Percentiles rank a stretch among this genome's conserved stretches.
Conservation (phyloP, 2,329 filamentous ascomycete genomes). For the Penicillium psychrosexuale region DNA sequence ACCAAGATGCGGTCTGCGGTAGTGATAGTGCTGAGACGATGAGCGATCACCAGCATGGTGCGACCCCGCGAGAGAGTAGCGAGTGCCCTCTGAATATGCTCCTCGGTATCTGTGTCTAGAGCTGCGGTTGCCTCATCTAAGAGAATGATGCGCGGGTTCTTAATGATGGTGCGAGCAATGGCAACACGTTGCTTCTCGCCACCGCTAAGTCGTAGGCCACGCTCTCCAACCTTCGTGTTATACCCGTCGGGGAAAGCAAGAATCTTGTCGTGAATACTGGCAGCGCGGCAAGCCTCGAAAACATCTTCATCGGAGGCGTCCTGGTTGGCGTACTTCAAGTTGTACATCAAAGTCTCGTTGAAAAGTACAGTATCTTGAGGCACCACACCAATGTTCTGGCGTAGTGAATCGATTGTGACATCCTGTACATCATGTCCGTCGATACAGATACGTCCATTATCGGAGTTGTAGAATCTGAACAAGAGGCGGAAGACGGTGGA, state of each 20-base stretch:
- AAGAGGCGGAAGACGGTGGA: slow-evolving; percentile 93
- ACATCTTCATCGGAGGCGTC: slow-evolving; percentile 77
- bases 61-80: slow-evolving; percentile 77
- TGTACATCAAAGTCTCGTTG: slow-evolving; percentile 94
- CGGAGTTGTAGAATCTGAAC: slow-evolving; percentile 92
- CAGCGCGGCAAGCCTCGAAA: slow-evolving; percentile 75
- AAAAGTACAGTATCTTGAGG: slow-evolving; percentile 95
- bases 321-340: slow-evolving; percentile 84
- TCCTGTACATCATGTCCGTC: slow-evolving; percentile 82
- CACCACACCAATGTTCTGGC: slow-evolving; percentile 88
- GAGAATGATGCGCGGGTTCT: slow-evolving; percentile 87
- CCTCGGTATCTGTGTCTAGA: slow-evolving; percentile 85
- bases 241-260: slow-evolving; percentile 85
- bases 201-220: slow-evolving; percentile 79
- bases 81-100: slow-evolving; percentile 86
- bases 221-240: slow-evolving; percentile 84
- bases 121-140: slow-evolving; percentile 91
- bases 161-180: slow-evolving; percentile 88
- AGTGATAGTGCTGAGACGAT: slow-evolving; percentile 80
- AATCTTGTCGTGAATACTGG: slow-evolving; percentile 91
- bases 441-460: slow-evolving; percentile 74
- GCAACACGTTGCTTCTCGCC: slow-evolving; percentile 93
- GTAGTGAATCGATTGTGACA: slow-evolving; percentile 88
- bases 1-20: slow-evolving; percentile 83
- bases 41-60: slow-evolving; percentile 92